Evolutionary conservation across 2,329 filamentous ascomycete species (phyloP).

Genomic region (Dothidotthia symphoricarpi): DNA sequence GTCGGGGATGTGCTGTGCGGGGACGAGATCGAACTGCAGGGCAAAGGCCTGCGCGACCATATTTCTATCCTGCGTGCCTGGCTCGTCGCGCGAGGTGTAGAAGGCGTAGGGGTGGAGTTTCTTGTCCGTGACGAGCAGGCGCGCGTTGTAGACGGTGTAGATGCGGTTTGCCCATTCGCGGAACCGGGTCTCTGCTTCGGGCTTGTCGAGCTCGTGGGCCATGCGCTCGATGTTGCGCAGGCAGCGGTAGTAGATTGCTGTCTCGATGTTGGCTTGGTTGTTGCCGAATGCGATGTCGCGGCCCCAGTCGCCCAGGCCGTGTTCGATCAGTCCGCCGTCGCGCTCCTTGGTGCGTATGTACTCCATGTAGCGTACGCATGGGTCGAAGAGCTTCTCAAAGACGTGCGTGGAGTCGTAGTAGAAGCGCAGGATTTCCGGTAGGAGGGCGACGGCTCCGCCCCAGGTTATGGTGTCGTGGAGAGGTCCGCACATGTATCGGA

Average conservation of each 20-base stretch:
- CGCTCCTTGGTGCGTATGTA: slow-evolving; percentile 45
- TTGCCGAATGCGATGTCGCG: slow-evolving; percentile 47
- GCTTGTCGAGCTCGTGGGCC: slow-evolving; percentile 22
- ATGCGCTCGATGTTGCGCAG: slow-evolving; percentile 40
- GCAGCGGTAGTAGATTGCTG: slow-evolving; percentile 47
- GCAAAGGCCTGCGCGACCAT: slow-evolving; percentile 44
- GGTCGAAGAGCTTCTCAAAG: slow-evolving; percentile 40
- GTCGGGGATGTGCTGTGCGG: slow-evolving; percentile 20
- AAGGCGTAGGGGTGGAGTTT: slow-evolving; percentile 37
- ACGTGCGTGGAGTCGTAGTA: slow-evolving; percentile 45
- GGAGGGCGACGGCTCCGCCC: slow-evolving; percentile 42
- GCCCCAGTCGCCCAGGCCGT: slow-evolving; percentile 48
- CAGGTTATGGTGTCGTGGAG: slow-evolving; percentile 50
- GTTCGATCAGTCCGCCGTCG: slow-evolving; percentile 44
- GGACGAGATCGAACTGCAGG: slow-evolving; percentile 38
- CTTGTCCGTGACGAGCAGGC: slow-evolving; percentile 23
- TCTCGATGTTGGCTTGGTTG: slow-evolving; percentile 49
- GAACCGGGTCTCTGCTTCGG: slow-evolving; percentile 13
- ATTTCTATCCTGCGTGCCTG: slow-evolving; percentile 34
- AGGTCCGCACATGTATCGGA: slow-evolving; percentile 52
- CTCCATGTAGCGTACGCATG: slow-evolving; percentile 45
- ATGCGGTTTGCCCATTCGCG: slow-evolving; percentile 24
- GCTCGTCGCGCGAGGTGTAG: slow-evolving; percentile 43
- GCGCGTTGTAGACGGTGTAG: slow-evolving; percentile 19
- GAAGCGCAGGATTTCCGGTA: slow-evolving; percentile 38